Conservation (phyloP, 2,329 filamentous ascomycete genomes). For the Drechslera avenae region DNA sequence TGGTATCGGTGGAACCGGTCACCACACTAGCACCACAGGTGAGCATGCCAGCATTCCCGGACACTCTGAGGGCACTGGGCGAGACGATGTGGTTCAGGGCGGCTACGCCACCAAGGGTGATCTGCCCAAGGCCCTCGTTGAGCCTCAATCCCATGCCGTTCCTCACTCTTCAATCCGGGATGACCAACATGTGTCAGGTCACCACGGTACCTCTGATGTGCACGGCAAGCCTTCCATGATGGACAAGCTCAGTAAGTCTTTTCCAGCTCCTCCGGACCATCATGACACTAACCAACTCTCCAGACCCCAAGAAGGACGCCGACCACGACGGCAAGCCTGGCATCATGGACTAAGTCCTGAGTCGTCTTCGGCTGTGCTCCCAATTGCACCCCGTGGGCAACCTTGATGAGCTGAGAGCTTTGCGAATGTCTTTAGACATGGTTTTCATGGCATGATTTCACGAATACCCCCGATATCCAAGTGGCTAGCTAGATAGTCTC, state of each 20-base stretch:
- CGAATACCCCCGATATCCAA: conserved; percentile 11
- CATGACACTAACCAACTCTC: background rate
- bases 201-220: conserved; percentile 1
- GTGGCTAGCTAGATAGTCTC: conserved; percentile 3
- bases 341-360: conserved; percentile 53
- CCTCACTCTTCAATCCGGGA: conserved; percentile 8
- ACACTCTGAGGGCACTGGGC: conserved; percentile 1
- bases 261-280: background rate
- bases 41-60: conserved; percentile 7
- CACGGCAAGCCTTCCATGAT: conserved; percentile 53
- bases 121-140: conserved; percentile 14
- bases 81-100: conserved; percentile 6
- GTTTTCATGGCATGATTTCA: conserved; percentile 6
- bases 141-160: conserved; percentile 10
- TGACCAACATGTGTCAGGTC: background rate
- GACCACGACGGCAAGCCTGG: conserved; percentile 61
- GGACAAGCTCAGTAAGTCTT: conserved; percentile 52
- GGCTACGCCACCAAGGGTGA: conserved; percentile 6
- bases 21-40: conserved; percentile 10
- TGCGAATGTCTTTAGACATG: conserved; percentile 1
- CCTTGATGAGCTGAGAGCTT: background rate
- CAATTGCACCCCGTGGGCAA: background rate
- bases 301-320: conserved; percentile 58
- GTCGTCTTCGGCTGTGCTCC: background rate
- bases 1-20: conserved; percentile 16